Base-by-base conservation (phyloP, 108 stramenopile genomes). In the Pseudonitzschia pungens region DNA sequence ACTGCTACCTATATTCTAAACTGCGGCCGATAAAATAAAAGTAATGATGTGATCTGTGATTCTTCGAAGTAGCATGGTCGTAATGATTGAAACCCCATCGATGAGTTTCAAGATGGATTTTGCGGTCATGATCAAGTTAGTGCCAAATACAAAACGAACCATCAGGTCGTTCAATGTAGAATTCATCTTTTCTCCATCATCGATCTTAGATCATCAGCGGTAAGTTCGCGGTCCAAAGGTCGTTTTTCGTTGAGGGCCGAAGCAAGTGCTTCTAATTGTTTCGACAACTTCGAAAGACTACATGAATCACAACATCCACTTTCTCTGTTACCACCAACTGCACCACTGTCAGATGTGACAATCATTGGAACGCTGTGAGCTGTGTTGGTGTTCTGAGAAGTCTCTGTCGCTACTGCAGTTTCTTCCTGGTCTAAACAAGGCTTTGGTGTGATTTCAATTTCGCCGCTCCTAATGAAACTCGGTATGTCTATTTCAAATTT, bases 201-300 rank as follows among this genome's bases (percentile, higher is more conserved):
- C 62, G 78, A 77, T 70, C 75, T n/a, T 22, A 96, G 81, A 83
- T 93, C 84, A 60, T 91, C 81, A 59, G 87, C 65, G 11, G 80
- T 71, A 1, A 80, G 51, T 6, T 58, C 57, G 15, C 0, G 14
- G 53, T 24, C 65, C 42, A 64, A 26, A 31, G 32, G 29, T 48
- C 33, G 56, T 45, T 50, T 56, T 65, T 45, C 20, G 40, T 83
- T 79, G 22, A 84, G 60, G 0, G 83, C 79, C 0, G 73, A 51
- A 15, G 83, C 83, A 15, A 81, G 44, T 24, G 64, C 16, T 28
- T 81, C 41, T 27, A 84, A 60, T 67, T 84, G 71, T 50, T 12
- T 26, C 26, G 76, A 70, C 45, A 84, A 68, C 16, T 22, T 16
- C 24, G 57, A 58, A 26, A 16, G 15, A 58, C 29, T 27, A 58